Evolutionary conservation across 768 basidiomycete genomes (phyloP), one percentile per base, ranked within the genome.

Genomic region (Mycena vulgaris): DNA sequence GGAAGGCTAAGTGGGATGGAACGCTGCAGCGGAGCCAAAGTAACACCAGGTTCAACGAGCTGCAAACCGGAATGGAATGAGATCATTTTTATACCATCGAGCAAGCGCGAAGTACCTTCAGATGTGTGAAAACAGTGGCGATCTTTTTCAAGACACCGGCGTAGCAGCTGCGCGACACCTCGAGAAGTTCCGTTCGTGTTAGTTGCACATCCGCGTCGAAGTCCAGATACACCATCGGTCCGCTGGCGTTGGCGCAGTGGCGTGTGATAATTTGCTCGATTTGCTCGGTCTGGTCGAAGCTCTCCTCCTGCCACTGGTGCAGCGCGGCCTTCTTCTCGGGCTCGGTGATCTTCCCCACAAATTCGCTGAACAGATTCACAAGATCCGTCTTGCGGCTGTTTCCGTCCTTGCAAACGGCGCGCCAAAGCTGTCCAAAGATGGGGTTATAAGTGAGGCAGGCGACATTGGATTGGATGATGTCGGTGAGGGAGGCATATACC

Each of bases 371-470:
- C 21, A 72, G 68, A 42, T 75, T 56, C 19, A 74, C 68, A 16
- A 79, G 72, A 10, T 68, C 58, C n/a, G 61, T 56, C 52, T 75
- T 73, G 10, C 74, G 72, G 23, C 63, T 47, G 53, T 56, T 47
- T 31, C 71, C 63, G 40, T 75, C 72, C 56, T 70, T 74, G 72
- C 77, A 79, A 16, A 79, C 78, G 13, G 78, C 77, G 33, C 78
- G 75, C 78, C 78, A 79, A 21, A 79, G 77, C 62, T 76, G 76
- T 21, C 78, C 78, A 66, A 79, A n/a, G n/a, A 79, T 63, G 14
- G 77, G 70, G 58, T 79, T 79, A 37, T 77, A 79, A 14, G 76
- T 77, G 61, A 79, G 74, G 17, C 72, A 67, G 39, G 70, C 69
- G 60, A 79, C 78, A 57, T 78, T 79, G 40, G 68, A 67, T 39